phyloP scores from a whole-genome alignment of 2,329 filamentous ascomycete species.

The Phialemonium atrogriseum region DNA sequence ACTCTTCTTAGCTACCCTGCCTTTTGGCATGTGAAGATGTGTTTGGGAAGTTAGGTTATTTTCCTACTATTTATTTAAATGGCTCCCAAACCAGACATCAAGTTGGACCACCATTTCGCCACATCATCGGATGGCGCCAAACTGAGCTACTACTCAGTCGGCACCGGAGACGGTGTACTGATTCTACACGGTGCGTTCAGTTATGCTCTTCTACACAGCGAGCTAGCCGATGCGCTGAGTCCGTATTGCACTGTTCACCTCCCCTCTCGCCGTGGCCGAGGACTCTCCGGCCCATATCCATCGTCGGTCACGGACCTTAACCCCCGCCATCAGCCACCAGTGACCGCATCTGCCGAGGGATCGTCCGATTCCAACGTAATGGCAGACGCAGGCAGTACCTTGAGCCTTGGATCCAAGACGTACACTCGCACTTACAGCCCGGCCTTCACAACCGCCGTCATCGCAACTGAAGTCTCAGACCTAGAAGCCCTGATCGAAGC shows the following conservation, averaged over 20 bases:
- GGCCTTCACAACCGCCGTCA: conserved; percentile 2
- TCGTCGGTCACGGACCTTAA: neutral
- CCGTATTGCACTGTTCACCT: conserved; percentile 3
- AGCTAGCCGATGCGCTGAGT: conserved; percentile 3
- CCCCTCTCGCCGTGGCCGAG: conserved; percentile 4
- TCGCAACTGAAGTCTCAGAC: conserved; percentile 5
- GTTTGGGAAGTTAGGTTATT: too few relatives aligned
- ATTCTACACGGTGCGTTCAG: conserved; percentile 5
- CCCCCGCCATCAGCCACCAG: too few relatives aligned
- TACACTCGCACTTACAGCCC: conserved; percentile 1
- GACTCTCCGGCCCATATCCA: conserved; percentile 3
- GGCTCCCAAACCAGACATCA: too few relatives aligned
- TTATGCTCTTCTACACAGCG: conserved; percentile 3
- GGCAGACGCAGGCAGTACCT: too few relatives aligned
- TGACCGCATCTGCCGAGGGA: too few relatives aligned
- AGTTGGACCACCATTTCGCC: conserved; percentile 4
- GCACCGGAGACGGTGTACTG: conserved; percentile 1
- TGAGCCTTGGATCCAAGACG: too few relatives aligned
- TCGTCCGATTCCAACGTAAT: too few relatives aligned
- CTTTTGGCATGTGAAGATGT: too few relatives aligned
- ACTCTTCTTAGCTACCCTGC: too few relatives aligned
- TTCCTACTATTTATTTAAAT: too few relatives aligned
- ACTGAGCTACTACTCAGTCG: conserved; percentile 6
- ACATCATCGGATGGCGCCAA: conserved; percentile 2
- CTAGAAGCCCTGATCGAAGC: too few relatives aligned